Base-by-base conservation (phyloP, 768 basidiomycete genomes). In the Hemileccinum rubropunctum region DNA sequence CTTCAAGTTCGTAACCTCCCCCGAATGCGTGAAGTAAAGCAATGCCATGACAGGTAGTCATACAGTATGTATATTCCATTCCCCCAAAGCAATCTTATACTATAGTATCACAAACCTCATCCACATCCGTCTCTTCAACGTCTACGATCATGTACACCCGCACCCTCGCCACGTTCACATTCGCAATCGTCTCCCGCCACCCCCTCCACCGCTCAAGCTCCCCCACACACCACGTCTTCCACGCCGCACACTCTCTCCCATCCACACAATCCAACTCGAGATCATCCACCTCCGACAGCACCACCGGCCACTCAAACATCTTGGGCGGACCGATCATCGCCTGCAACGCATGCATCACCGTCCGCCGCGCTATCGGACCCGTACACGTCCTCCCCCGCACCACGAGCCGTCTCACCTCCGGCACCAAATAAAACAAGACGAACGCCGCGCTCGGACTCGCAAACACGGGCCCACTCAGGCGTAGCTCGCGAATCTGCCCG, bases 131-230 rank as follows among this genome's bases (percentile, higher is more conserved):
- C 27, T 2, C 34, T 21, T 43, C 38, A 1, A 46, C 48, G 28
- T 30, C 28, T 9, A 40, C 26, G 14, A 32, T 39, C 38, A 54
- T 10, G 8, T 40, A 36, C 47, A 50, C 35, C 1, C 20, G 45
- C 33, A 47, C 34, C 48, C 9, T 42, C 30, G 2, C 18, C 21
- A 33, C 20, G 4, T 18, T 15, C 46, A 4, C 11, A 6, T 35
- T 21, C 17, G 20, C 45, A 10, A 30, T 9, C 0, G 23, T 26
- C n/a, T 46, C 47, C 11, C 4, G 45, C 60, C 52, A 48, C 15
- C 45, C n/a, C 43, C 17, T 45, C 57, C 54, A 52, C 32, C 27
- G 13, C 47, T 50, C 60, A 2, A 60, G 46, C 39, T 61, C 58
- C 13, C 44, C 17, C 34, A 28, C 27, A 17, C 46, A 53, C 52